A percentile compares a stretch with the other conserved stretches of the same genome.
Evolutionary conservation across 805 yeast genomes (phyloP).

Genomic region (Wickerhamomyces ciferrii): DNA sequence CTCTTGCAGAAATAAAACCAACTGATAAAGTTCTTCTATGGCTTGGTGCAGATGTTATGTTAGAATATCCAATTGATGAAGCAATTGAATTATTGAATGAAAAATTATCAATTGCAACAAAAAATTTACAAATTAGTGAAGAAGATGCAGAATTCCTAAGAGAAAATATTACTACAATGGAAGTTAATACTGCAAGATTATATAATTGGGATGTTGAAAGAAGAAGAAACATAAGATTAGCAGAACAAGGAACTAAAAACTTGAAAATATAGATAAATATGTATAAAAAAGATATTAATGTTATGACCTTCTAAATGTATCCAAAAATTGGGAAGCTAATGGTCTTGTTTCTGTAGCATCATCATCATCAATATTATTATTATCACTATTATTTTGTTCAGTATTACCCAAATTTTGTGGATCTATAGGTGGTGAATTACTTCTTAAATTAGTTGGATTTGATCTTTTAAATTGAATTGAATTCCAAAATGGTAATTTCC

Average conservation of each 20-base stretch:
- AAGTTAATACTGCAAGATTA: constrained; percentile 91
- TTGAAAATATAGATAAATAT: constrained; percentile 12
- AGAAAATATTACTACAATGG: constrained; percentile 94
- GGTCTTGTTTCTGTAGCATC: constrained; percentile 31
- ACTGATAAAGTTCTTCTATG: constrained; percentile 73
- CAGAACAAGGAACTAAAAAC: constrained; percentile 35
- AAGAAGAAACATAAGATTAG: constrained; percentile 43
- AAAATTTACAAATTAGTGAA: constrained; percentile 55
- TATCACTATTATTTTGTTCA: constrained; percentile 2
- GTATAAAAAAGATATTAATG: neutral
- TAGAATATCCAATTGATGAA: constrained; percentile 88
- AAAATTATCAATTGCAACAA: constrained; percentile 58
- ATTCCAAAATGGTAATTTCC: constrained; percentile 31
- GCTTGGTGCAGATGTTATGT: constrained; percentile 98
- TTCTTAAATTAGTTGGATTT: constrained; percentile 3
- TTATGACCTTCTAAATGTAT: constrained; percentile 34
- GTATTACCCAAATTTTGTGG: constrained; percentile 15
- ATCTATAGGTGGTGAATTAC: constrained; percentile 1
- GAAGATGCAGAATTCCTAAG: constrained; percentile 82
- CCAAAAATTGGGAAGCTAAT: constrained; percentile 40
- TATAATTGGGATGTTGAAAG: constrained; percentile 86
- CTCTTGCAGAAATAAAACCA: constrained; percentile 70
- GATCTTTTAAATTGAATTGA: neutral
- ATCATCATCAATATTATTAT: constrained; percentile 16
- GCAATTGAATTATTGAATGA: constrained; percentile 66